phyloP scores from a whole-genome alignment of 1,284 basidiomycete species.

The Violaceomyces palustris region DNA sequence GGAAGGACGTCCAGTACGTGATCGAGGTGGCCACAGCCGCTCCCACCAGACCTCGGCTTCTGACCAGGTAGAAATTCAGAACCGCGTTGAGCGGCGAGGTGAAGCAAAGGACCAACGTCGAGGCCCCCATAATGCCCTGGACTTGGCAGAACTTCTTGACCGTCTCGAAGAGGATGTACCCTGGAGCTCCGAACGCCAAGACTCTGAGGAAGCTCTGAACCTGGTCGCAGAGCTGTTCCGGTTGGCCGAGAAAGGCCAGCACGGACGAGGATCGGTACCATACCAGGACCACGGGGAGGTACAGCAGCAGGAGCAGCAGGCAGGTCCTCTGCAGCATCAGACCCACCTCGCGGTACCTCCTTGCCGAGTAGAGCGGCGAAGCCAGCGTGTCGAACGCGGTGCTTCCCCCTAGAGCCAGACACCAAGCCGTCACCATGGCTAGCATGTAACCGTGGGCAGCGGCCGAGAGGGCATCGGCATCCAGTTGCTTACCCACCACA shows the following conservation, averaged over 20 bases:
- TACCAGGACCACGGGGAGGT: constrained; percentile 65
- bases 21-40: constrained; percentile 65
- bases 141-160: constrained; percentile 73
- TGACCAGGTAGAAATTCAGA: constrained; percentile 1
- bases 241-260: no score
- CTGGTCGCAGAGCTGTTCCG: constrained; percentile 62
- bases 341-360: constrained; percentile 61
- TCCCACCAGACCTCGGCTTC: constrained; percentile 56
- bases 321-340: constrained; percentile 67
- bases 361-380: constrained; percentile 68
- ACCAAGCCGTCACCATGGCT: constrained; percentile 70
- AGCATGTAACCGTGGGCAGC: constrained; percentile 70
- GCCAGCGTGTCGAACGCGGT: constrained; percentile 72
- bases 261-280: no score
- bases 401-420: constrained; percentile 68
- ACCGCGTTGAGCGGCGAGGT: constrained; percentile 57
- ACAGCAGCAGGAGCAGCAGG: constrained; percentile 62
- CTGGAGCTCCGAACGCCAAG: constrained; percentile 64
- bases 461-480: constrained; percentile 65
- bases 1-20: constrained; percentile 66
- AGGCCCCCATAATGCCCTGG: constrained; percentile 66
- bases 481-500: constrained; percentile 62
- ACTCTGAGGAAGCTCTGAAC: constrained; percentile 65
- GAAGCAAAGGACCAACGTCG: constrained; percentile 64
- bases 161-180: constrained; percentile 69